These are phyloP conservation scores for Conticribra guillardii DNA, from an alignment of 108 stramenopile species.

Conservation along the genomic window DNA sequence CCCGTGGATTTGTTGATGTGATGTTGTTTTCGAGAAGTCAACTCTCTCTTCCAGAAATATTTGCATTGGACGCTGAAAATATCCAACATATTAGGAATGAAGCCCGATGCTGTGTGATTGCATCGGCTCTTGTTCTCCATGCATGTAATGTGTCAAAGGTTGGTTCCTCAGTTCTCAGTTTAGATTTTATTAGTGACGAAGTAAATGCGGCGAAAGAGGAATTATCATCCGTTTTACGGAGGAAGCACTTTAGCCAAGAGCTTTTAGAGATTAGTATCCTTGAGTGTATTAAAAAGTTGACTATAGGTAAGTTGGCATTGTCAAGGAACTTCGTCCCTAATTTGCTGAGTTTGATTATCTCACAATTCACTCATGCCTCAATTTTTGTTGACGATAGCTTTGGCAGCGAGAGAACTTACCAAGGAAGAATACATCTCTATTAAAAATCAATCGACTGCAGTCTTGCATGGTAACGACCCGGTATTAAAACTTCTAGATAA, in stretches of 20 bases:
- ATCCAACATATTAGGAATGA: slow-evolving; percentile 48
- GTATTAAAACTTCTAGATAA: slow-evolving; percentile 63
- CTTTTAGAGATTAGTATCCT: slow-evolving; percentile 31
- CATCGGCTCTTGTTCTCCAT: slow-evolving; percentile 64
- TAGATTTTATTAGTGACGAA: slow-evolving; percentile 2
- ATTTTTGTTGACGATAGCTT: too few relatives aligned
- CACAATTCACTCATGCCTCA: too few relatives aligned
- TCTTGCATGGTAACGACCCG: slow-evolving; percentile 57
- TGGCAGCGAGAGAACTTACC: slow-evolving; percentile 21
- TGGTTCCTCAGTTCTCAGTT: slow-evolving; percentile 21
- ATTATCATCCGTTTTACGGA: slow-evolving; percentile 28
- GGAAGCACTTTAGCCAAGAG: slow-evolving; percentile 25
- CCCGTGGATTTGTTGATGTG: slow-evolving; percentile 57
- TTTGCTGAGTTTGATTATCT: too few relatives aligned
- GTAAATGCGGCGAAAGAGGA: slow-evolving; percentile 7
- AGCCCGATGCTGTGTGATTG: slow-evolving; percentile 65
- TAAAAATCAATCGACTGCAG: slow-evolving; percentile 30
- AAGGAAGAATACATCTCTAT: slow-evolving; percentile 15
- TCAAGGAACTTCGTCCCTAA: too few relatives aligned
- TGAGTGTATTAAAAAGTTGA: slow-evolving; percentile 39
- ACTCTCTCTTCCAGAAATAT: slow-evolving; percentile 60
- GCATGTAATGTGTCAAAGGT: slow-evolving; percentile 46
- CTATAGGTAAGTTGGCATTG: too few relatives aligned
- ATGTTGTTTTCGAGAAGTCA: slow-evolving; percentile 51
- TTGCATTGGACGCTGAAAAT: slow-evolving; percentile 42